Base-by-base conservation (phyloP, 2,329 filamentous ascomycete genomes). In the Stachybotrys chlorohalonatus region DNA sequence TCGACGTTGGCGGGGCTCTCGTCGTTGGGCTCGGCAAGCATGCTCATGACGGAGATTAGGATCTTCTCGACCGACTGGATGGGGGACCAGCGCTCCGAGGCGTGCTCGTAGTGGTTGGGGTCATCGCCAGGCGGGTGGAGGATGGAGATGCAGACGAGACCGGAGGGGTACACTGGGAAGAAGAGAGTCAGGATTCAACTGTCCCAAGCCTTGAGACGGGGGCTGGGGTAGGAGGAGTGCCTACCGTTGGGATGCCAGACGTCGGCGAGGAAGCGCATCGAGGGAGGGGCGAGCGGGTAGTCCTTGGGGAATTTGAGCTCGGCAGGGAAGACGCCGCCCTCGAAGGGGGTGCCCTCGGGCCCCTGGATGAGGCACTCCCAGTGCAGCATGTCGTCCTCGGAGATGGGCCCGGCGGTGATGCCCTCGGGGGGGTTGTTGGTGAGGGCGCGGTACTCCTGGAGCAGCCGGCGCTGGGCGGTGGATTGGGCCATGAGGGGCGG, bases 21-120 rank as follows among this genome's bases (percentile, higher is more conserved):
- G 68, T 97, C 93, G 71, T 97, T 97, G 57, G 93, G 86, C 74
- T 96, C 92, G 1, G 92, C 92, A 49, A 97, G 82, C 92, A 97
- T 97, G 73, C 90, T 96, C 87, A 97, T 97, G 57, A 97, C 93
- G 51, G 86, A 91, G 55, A 97, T 91, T 62, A 97, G 78, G 62
- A 97, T 97, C 78, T 96, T 97, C 75, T 97, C 94, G 62, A 96
- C 93, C 56, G 88, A 94, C 75, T 97, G 94, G 59, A 97, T 96
- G 11, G 93, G 93, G 31, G 88, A 93, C 93, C 93, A 97, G 59
- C 93, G 86, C 76, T 97, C 94, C 1, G 88, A 91, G 7, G 94
- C 93, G 64, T 93, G 89, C 73, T 97, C 93, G 80, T 97, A 97
- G 77, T 96, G 92, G 75, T 96, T 96, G 54, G 94, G 94, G 72